Evolutionary conservation across 257 asterid species (phyloP), one percentile per base, ranked within the genome.

Genomic region (Schizonepeta tenuifolia): DNA sequence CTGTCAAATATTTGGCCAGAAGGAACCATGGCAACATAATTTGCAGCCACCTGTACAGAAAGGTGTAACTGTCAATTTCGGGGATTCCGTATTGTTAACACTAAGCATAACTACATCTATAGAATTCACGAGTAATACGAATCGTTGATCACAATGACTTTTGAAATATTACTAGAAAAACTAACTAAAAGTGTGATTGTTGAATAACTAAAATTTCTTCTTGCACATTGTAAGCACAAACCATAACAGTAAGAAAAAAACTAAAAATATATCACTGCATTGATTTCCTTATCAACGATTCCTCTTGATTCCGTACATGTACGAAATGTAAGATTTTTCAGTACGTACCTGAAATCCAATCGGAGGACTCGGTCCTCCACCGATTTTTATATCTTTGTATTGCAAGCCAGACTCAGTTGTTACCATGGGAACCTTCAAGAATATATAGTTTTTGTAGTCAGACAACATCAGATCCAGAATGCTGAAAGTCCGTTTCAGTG

Each of bases 1-100:
- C 99, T 94, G 83, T 94, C 98, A 78, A 94, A 94, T 79, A 94
- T 82, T 88, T 94, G 99, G 68, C 99, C 98, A 1, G 98, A 87
- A 63, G 97, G 99, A 77, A 94, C 92, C 98, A 94, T 94, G 71
- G 96, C 99, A 73, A 94, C 93, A 51, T 83, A 91, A 83, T 94
- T 94, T 60, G 99, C 98, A 51, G 98, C 97, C 40, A 91, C 99
- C 99, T 94, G 86, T 78, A 64, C 64, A 68, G 24, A 73, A 15
- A 63, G 59, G 55, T 18, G 20, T n/a, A 31, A 26, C 13, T 38
- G 53, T 15, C 20, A 63, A 11, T 2, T 33, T 18, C 40, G 31
- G 35, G 33, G 44, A 44, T 44, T 44, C 50, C 6, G 5, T 43
- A 43, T 10, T 10, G 47, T 44, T 44, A 44, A 44, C 50, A 44